Conservation (phyloP, 768 basidiomycete species). For the Calvatia gigantea region DNA sequence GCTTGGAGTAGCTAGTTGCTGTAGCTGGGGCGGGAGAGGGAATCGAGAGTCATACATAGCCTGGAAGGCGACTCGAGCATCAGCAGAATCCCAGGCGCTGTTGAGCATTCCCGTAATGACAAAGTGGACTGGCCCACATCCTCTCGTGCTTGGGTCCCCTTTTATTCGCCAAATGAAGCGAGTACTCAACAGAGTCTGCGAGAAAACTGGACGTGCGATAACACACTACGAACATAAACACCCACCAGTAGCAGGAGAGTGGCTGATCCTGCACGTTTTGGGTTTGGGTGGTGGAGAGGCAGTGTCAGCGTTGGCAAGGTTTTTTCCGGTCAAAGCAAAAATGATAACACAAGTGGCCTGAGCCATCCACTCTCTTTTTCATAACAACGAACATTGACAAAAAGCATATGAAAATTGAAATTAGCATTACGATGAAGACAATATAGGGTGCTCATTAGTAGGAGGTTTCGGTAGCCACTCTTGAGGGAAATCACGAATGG, state of each 20-base stretch:
- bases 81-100: conserved; percentile 12
- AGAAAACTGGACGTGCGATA: neutral
- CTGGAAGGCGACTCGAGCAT: conserved; percentile 16
- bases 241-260: too few species aligned
- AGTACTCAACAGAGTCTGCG: neutral
- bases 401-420: neutral
- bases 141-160: neutral
- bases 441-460: conserved; percentile 9
- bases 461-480: conserved; percentile 66
- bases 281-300: too few species aligned
- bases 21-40: neutral
- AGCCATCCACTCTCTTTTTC: neutral
- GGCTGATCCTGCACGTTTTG: neutral
- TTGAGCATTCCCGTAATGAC: neutral
- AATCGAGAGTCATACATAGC: conserved; percentile 9
- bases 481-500: conserved; percentile 76
- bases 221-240: too few species aligned
- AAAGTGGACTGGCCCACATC: neutral
- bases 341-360: neutral
- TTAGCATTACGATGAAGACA: conserved; percentile 8
- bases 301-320: too few species aligned
- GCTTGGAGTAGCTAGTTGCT: neutral
- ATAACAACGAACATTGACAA: neutral
- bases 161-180: neutral
- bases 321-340: neutral